A percentile compares a stretch with the other conserved stretches of the same genome.
Conservation (phyloP, 495 filamentous ascomycete species). For the Penicillium samsonianum region DNA sequence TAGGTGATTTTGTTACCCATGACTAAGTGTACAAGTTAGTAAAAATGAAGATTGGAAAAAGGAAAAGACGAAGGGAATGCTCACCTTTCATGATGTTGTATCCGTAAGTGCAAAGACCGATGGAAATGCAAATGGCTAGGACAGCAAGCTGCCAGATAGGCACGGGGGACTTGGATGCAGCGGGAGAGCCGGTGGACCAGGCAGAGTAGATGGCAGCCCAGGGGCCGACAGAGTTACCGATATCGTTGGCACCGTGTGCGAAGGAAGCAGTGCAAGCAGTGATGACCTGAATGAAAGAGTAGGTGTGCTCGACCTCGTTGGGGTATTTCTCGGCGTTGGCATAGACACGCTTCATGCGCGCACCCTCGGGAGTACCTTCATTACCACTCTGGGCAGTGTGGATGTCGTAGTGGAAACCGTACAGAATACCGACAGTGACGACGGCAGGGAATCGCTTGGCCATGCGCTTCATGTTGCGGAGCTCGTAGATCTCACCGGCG, state of each 20-base stretch:
- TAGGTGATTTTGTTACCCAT: constrained; percentile 71
- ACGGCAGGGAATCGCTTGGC: constrained; percentile 61
- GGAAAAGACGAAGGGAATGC: background rate
- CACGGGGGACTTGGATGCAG: constrained; percentile 51
- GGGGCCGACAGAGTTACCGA: constrained; percentile 74
- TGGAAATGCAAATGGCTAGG: constrained; percentile 51
- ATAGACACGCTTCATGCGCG: constrained; percentile 63
- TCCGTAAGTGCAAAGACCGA: constrained; percentile 63
- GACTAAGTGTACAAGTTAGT: constrained; percentile 39
- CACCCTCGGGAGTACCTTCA: constrained; percentile 64
- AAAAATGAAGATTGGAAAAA: background rate
- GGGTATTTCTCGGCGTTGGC: constrained; percentile 63
- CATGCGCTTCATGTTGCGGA: constrained; percentile 60
- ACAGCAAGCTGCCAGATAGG: constrained; percentile 64
- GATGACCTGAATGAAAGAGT: constrained; percentile 72
- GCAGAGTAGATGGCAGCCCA: constrained; percentile 68
- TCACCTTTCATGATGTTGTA: constrained; percentile 70
- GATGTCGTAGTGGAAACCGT: constrained; percentile 73
- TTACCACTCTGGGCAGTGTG: constrained; percentile 66
- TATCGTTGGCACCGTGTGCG: constrained; percentile 79
- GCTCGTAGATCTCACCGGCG: constrained; percentile 65
- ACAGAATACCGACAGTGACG: constrained; percentile 56
- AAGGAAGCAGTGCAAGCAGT: constrained; percentile 76
- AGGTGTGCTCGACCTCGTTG: constrained; percentile 75
- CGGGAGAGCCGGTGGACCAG: constrained; percentile 58